These are phyloP conservation scores for bread wheat (Triticum aestivum) DNA, from an alignment of 176 grass and related monocot species.

Conservation along the genomic window DNA sequence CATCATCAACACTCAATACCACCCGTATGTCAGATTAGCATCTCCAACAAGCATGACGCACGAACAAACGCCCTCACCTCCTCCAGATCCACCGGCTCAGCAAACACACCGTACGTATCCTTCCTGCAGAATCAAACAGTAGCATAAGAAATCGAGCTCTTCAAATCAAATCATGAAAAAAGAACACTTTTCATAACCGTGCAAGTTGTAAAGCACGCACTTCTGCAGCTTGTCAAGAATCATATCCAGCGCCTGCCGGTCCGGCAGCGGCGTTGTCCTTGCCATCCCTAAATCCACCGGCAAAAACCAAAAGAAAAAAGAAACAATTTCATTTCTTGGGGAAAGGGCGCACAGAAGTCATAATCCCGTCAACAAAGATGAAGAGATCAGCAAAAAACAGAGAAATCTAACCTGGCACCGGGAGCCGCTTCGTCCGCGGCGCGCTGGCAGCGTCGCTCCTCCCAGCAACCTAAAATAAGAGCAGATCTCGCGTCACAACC, in stretches of 20 bases:
- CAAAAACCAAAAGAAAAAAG: background rate
- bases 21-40: background rate
- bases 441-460: constrained; percentile 47
- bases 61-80: constrained; percentile 53
- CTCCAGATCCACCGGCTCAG: constrained; percentile 84
- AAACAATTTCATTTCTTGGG: constrained; percentile 3
- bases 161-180: constrained; percentile 30
- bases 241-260: constrained; percentile 69
- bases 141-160: constrained; percentile 23
- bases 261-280: constrained; percentile 70
- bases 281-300: constrained; percentile 32
- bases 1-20: constrained; percentile 33
- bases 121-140: constrained; percentile 62
- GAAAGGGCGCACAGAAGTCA: constrained; percentile 15
- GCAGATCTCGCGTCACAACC: constrained; percentile 45
- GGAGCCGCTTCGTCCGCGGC: constrained; percentile 52
- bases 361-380: constrained; percentile 11
- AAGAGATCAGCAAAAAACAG: constrained; percentile 22
- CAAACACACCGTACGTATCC: constrained; percentile 92
- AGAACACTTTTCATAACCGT: constrained; percentile 7
- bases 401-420: constrained; percentile 61
- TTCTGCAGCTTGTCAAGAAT: constrained; percentile 97
- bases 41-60: constrained; percentile 25
- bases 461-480: constrained; percentile 42
- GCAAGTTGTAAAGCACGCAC: constrained; percentile 40